Evolutionary conservation across 164 flowering plant genomes (phyloP), one percentile per base, ranked within the genome.

Genomic region (Stephania japonica): DNA sequence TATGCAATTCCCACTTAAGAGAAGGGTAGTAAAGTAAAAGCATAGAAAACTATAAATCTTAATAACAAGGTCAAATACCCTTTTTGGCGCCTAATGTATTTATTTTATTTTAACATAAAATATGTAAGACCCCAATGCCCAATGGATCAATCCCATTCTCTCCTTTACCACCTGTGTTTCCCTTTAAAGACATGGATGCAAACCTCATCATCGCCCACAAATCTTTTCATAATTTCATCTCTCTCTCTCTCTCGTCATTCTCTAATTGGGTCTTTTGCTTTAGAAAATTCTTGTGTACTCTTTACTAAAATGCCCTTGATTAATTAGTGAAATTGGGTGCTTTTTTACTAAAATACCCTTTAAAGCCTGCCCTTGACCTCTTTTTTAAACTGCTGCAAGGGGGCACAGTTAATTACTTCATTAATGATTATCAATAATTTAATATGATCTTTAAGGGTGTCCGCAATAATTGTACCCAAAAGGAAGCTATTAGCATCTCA

Each of bases 1-100:
- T 43, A n/a, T 68, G 56, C 23, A 42, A 18, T n/a, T 41, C 23
- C 12, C 12, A 18, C 16, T 16, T 11, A 23, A 18, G 5, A 11
- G 5, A 68, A 68, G 70, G 70, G 53, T 68, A 68, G n/a, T 43
- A 68, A 23, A 11, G 70, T 68, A 9, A 68, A 68, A 67, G 1
- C 43, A 21, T 11, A 19, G 19, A 26, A n/a, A 68, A 68, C 44
- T 68, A 43, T 27, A 68, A 68, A 68, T 43, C 70, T 8, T 8
- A 5, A 5, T 41, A 4, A 42, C 2, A 68, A 68, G 24, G 56
- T 12, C 27, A 23, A 9, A 21, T 68, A 68, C 56, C 38, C 70
- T 68, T 68, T 68, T 68, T 68, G 70, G 59, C 70, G 70, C 70
- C 53, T 43, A 18, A 13, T n/a, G 24, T 61, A 47, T 9, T 32